Evolutionary conservation across 768 basidiomycete genomes (phyloP).

Genomic region (Xerocomus brunneocitrinus): DNA sequence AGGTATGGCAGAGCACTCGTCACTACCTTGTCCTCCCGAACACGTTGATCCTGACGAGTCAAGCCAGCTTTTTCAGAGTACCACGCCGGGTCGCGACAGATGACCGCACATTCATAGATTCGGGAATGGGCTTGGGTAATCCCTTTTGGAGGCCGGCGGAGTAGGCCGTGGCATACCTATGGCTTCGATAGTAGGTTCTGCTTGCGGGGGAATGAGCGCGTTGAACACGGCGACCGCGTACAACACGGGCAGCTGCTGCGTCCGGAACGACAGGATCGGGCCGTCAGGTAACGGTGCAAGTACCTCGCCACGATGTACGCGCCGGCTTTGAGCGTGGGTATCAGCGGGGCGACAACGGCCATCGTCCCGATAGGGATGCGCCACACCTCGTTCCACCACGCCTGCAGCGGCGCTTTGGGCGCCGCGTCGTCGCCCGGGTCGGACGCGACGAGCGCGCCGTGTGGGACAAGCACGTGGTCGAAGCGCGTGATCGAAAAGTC

Average conservation of each 20-base stretch:
- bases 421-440: not conserved
- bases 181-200: conserved; percentile 50
- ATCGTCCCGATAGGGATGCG: conserved; percentile 52
- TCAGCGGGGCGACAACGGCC: conserved; percentile 45
- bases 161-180: conserved; percentile 60
- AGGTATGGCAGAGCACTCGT: conserved; percentile 42
- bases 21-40: conserved; percentile 44
- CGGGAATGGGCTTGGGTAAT: conserved; percentile 46
- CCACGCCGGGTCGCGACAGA: conserved; percentile 55
- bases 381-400: conserved; percentile 56
- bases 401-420: conserved; percentile 40
- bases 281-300: conserved; percentile 48
- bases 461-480: conserved; percentile 50
- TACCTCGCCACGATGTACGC: conserved; percentile 56
- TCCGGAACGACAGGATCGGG: conserved; percentile 59
- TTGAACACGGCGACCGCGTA: conserved; percentile 53
- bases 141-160: conserved; percentile 44
- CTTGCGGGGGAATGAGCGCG: conserved; percentile 47
- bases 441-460: conserved; percentile 5
- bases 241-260: conserved; percentile 58
- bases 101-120: conserved; percentile 52
- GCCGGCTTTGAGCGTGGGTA: conserved; percentile 49
- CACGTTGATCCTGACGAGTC: conserved; percentile 43
- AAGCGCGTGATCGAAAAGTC: conserved; percentile 57
- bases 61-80: conserved; percentile 47